These are phyloP conservation scores for Plasmodium vinckei DNA, from an alignment of 169 alveolate species.

Conservation along the genomic window DNA sequence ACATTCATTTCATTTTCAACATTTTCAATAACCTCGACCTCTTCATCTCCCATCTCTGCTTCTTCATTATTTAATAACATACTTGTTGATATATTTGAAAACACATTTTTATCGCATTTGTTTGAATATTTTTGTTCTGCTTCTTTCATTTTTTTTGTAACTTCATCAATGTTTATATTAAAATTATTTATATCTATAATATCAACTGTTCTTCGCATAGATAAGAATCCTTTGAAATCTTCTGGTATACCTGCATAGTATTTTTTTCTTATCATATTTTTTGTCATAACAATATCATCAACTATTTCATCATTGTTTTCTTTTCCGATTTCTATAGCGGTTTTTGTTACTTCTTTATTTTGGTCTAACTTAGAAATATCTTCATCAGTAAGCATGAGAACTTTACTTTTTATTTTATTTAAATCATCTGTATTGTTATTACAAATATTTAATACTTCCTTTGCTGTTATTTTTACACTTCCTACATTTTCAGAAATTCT, in stretches of 20 bases:
- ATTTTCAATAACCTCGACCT: too few species aligned
- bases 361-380: background rate
- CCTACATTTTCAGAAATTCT: constrained; percentile 18
- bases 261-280: constrained; percentile 60
- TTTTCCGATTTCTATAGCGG: background rate
- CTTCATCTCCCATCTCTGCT: background rate
- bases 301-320: constrained; percentile 50
- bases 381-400: background rate
- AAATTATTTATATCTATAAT: constrained; percentile 58
- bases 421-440: background rate
- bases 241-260: constrained; percentile 63
- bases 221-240: constrained; percentile 63
- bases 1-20: background rate
- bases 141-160: constrained; percentile 19
- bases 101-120: background rate
- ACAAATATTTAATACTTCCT: background rate
- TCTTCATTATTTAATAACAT: background rate
- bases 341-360: background rate
- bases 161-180: constrained; percentile 40
- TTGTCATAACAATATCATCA: constrained; percentile 57
- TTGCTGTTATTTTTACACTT: background rate
- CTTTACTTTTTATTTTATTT: background rate
- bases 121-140: background rate
- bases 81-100: too few species aligned
- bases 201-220: constrained; percentile 72